Conservation (phyloP, 2,329 filamentous ascomycete species). For the Calonectria leucothoes region DNA sequence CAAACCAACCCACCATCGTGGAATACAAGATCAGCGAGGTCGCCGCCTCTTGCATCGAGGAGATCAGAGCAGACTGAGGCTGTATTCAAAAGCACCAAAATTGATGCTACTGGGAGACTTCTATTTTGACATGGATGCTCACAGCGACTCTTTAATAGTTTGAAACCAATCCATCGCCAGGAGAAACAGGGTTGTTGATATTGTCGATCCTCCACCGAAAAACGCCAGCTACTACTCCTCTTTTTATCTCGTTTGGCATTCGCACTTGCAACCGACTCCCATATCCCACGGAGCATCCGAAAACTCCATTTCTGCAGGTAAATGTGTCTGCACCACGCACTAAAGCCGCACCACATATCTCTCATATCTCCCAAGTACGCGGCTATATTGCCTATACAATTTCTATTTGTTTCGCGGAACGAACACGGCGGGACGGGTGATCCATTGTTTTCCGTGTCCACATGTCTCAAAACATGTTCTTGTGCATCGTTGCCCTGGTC, state of each 20-base stretch:
- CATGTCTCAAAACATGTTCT: conserved; percentile 20
- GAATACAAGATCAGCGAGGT: conserved; percentile 59
- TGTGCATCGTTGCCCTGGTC: conserved; percentile 21
- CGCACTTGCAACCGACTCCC: conserved; percentile 27
- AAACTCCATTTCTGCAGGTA: conserved; percentile 39
- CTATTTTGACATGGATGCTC: conserved; percentile 10
- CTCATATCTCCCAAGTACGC: conserved; percentile 27
- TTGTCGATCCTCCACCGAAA: conserved; percentile 29
- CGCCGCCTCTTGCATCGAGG: conserved; percentile 37
- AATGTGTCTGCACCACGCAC: conserved; percentile 30
- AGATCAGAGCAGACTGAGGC: conserved; percentile 13
- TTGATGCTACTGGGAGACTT: background rate
- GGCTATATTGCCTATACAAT: conserved; percentile 34
- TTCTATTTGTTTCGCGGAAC: conserved; percentile 22
- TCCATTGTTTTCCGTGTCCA: conserved; percentile 18
- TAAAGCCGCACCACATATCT: conserved; percentile 30
- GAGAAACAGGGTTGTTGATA: conserved; percentile 31
- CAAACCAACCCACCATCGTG: conserved; percentile 48
- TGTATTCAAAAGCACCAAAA: background rate
- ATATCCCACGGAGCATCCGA: conserved; percentile 29
- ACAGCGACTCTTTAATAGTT: conserved; percentile 24
- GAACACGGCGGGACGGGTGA: conserved; percentile 18
- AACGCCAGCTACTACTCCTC: conserved; percentile 20
- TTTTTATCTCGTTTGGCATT: conserved; percentile 14
- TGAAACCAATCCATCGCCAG: conserved; percentile 35